Percentiles rank a stretch among this genome's conserved stretches.
phyloP scores from a whole-genome alignment of 2,329 filamentous ascomycete genomes.

The Aspergillus sp. region DNA sequence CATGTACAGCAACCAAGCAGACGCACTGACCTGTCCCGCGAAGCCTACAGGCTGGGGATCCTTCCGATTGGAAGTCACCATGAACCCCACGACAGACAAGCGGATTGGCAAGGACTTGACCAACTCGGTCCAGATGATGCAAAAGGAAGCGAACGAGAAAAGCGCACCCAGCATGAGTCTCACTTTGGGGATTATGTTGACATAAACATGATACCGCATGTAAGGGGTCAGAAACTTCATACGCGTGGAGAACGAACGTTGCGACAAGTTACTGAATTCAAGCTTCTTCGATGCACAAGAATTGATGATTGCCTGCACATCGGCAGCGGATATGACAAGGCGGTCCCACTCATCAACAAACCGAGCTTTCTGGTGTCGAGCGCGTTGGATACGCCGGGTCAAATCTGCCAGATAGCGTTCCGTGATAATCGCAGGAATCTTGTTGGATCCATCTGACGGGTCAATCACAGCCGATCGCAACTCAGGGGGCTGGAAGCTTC shows the following conservation, averaged over 20 bases:
- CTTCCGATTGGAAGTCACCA: constrained; percentile 62
- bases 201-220: constrained; percentile 73
- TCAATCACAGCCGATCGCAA: constrained; percentile 39
- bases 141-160: constrained; percentile 69
- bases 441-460: constrained; percentile 21
- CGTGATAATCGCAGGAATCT: constrained; percentile 77
- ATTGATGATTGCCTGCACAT: constrained; percentile 77
- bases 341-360: constrained; percentile 83
- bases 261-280: constrained; percentile 62
- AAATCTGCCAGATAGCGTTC: constrained; percentile 89
- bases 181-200: constrained; percentile 65
- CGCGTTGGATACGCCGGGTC: constrained; percentile 74
- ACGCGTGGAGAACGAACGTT: constrained; percentile 52
- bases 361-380: constrained; percentile 75
- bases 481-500: constrained; percentile 71
- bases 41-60: constrained; percentile 75
- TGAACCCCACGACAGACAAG: constrained; percentile 64
- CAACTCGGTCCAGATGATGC: constrained; percentile 89
- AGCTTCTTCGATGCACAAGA: constrained; percentile 75
- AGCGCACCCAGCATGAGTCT: constrained; percentile 63
- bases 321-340: constrained; percentile 67
- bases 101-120: constrained; percentile 76
- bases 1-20: constrained; percentile 94
- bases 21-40: constrained; percentile 76
- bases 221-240: constrained; percentile 69